Conservation (phyloP, 139 green algal genomes). For the Parachlorella kessleri region DNA sequence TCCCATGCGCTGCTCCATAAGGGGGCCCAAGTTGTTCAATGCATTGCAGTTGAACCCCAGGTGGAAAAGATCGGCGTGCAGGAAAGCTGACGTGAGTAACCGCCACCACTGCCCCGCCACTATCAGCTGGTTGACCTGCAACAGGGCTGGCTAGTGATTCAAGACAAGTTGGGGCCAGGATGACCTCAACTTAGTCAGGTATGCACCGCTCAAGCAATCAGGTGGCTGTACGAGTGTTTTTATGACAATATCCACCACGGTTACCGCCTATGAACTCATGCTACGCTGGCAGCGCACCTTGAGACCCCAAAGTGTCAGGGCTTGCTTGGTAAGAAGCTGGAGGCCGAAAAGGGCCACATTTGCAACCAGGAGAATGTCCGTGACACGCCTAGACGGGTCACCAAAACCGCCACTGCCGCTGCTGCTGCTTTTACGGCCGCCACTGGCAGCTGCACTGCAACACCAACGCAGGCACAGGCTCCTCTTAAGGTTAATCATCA, state of each 20-base stretch:
- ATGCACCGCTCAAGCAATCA: too few relatives aligned
- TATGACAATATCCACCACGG: too few relatives aligned
- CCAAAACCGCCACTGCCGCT: slow-evolving; percentile 26
- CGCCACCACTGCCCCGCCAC: slow-evolving; percentile 70
- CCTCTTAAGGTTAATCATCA: too few relatives aligned
- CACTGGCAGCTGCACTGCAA: background rate
- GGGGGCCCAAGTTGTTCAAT: slow-evolving; percentile 40
- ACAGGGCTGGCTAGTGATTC: too few relatives aligned
- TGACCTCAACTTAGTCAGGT: too few relatives aligned
- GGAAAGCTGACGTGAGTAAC: slow-evolving; percentile 71
- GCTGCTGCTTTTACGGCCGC: slow-evolving; percentile 5
- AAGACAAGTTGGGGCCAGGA: too few relatives aligned
- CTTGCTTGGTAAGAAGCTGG: slow-evolving; percentile 21
- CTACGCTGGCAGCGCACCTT: slow-evolving; percentile 16
- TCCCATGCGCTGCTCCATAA: slow-evolving; percentile 39
- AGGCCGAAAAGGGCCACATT: slow-evolving; percentile 30
- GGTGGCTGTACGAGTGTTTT: too few relatives aligned
- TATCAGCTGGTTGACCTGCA: slow-evolving; percentile 77
- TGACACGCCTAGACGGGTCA: slow-evolving; percentile 15
- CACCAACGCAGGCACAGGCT: too few relatives aligned
- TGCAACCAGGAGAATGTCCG: slow-evolving; percentile 32
- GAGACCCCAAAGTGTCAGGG: slow-evolving; percentile 16
- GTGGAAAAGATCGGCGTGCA: slow-evolving; percentile 79
- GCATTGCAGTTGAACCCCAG: slow-evolving; percentile 59
- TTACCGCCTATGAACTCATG: too few relatives aligned